Evolutionary conservation across 257 asterid species (phyloP), one percentile per base, ranked within the genome.

Genomic region (Solanum clarkiae): DNA sequence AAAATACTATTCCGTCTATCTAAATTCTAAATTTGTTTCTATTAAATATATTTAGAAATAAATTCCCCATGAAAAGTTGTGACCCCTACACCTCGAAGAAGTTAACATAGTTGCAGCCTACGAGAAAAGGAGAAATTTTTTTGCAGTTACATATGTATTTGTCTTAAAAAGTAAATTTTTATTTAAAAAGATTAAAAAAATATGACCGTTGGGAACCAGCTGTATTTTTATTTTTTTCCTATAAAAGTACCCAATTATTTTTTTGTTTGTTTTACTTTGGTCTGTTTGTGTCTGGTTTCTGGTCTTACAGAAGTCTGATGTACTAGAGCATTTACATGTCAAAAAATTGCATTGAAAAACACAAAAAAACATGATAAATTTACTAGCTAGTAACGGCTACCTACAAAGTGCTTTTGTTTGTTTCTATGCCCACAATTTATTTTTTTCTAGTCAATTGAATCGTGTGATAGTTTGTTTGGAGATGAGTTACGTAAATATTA

Each of bases 151-250:
- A 22, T 7, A 47, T 74, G 81, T 22, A 74, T 11, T 74, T 47
- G 60, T 74, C 36, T 16, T n/a, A n/a, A n/a, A n/a, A n/a, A n/a
- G n/a, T n/a, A n/a, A 32, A 32, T 59, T 22, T 62, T 62, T 62
- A 62, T 36, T 36, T 36, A 36, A 36, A 32, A 54, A 17, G 66
- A 82, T 11, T 26, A 53, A 47, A 45, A 24, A 2, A 74, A 88
- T 88, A 86, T 86, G 94, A 93, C 96, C 94, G 93, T 91, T 93
- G 95, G 95, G 86, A 86, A 84, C 91, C 93, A 91, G 93, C 92
- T 91, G 94, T 88, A 88, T 84, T 86, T 82, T 84, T 62, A 29
- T 22, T 63, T 66, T 32, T 86, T 85, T 80, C 89, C 88, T 89
- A 89, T 91, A 29, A 32, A 7, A 82, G 62, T 54, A 47, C 74